Base-by-base conservation (phyloP, 805 yeast genomes). In the Scheffersomyces coipomensis region DNA sequence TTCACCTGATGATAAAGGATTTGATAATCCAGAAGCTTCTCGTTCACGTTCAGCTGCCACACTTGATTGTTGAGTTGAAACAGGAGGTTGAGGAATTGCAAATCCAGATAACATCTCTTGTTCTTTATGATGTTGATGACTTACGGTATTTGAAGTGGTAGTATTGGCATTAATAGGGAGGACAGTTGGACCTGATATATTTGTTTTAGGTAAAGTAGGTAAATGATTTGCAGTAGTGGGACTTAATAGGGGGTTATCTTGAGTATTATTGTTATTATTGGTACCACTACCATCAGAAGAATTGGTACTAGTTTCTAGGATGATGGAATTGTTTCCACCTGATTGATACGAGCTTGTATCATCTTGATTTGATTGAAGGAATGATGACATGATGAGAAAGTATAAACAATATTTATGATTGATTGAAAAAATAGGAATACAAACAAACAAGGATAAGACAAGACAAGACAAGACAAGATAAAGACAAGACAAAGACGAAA, bases 41-140 rank as follows among this genome's bases (percentile, higher is more conserved):
- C 31, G 16, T 17, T 23, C 35, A 3, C 37, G 34, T 22, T 52
- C 62, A 23, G 61, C 60, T 24, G 67, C 66, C 6, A 27, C 38
- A 26, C 57, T 58, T 36, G 63, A 62, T 43, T 64, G 67, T 43
- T 62, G 64, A 3, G 72, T 64, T 3, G 68, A 56, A 5, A 64
- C 45, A 2, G 75, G 75, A 1, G 75, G 75, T 23, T 62, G 58
- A 22, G 75, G 75, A 7, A 69, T 62, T 12, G 68, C 49, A 45
- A 62, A 69, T 21, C 52, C 45, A 33, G 62, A 59, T 31, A 69
- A 57, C 58, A 68, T 51, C 45, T 69, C 71, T 39, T 68, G 73
- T 35, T 68, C 75, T 39, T 66, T 71, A 32, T 64, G 67, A 47
- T 68, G 75, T 39, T 67, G 74, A 37, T 61, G 65, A 25, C 68